phyloP scores from a whole-genome alignment of 1,284 basidiomycete genomes.

The Agroathelia rolfsii region DNA sequence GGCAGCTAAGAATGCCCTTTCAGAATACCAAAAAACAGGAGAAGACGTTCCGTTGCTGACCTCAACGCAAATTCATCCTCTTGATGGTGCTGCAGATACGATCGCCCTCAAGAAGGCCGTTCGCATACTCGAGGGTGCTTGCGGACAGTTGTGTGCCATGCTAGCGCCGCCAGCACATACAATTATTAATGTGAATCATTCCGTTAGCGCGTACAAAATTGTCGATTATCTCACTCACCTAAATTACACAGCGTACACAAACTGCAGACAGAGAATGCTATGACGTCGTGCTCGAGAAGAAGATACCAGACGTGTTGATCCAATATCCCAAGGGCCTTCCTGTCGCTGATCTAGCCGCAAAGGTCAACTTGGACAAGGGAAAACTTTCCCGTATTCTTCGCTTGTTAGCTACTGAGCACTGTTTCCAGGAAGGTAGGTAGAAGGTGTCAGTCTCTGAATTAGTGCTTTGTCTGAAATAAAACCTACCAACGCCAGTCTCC shows the following conservation, averaged over 20 bases:
- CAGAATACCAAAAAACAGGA: conserved; percentile 10
- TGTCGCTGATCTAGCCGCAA: conserved; percentile 17
- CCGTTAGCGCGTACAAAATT: neutral
- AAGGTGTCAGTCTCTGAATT: conserved; percentile 6
- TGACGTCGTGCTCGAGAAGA: conserved; percentile 14
- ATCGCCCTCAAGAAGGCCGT: conserved; percentile 17
- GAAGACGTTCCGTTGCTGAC: conserved; percentile 18
- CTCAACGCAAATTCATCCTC: conserved; percentile 16
- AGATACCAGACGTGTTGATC: conserved; percentile 23
- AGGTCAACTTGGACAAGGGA: conserved; percentile 17
- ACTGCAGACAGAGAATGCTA: conserved; percentile 20
- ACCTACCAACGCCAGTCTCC: neutral
- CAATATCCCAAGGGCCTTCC: conserved; percentile 22
- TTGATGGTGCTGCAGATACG: conserved; percentile 15
- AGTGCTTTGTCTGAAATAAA: no score
- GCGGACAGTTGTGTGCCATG: conserved; percentile 19
- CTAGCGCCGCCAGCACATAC: conserved; percentile 22
- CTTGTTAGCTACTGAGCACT: conserved; percentile 26
- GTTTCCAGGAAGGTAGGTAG: conserved; percentile 26
- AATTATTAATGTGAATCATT: conserved; percentile 20
- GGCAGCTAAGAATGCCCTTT: conserved; percentile 9
- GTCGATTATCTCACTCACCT: neutral
- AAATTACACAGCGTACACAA: conserved; percentile 11
- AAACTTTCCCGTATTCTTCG: conserved; percentile 27
- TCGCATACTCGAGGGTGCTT: conserved; percentile 22